Percentiles rank a stretch among this genome's conserved stretches.
phyloP scores from a whole-genome alignment of 2,329 filamentous ascomycete species.

The Beauveria caledonica region DNA sequence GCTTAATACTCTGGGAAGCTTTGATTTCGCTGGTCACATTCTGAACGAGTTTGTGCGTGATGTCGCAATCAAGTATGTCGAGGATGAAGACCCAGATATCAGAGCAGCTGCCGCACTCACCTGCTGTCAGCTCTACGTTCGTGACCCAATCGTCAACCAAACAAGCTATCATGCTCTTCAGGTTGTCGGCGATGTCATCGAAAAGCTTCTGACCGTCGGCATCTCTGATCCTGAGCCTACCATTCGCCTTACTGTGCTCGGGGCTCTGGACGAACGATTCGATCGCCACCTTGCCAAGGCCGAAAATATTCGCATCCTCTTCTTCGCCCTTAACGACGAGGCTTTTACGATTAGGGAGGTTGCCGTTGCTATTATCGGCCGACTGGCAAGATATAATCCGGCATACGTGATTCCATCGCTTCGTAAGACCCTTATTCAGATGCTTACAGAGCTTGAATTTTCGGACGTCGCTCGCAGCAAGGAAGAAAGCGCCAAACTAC shows the following conservation, averaged over 20 bases:
- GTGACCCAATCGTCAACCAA: conserved; percentile 95
- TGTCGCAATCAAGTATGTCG: conserved; percentile 95
- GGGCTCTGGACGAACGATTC: conserved; percentile 85
- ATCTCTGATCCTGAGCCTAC: conserved; percentile 85
- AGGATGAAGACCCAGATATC: conserved; percentile 89
- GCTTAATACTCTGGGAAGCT: conserved; percentile 91
- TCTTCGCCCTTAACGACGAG: conserved; percentile 93
- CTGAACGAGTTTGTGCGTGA: conserved; percentile 98
- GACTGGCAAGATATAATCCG: conserved; percentile 82
- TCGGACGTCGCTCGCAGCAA: conserved; percentile 91
- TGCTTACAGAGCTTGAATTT: conserved; percentile 93
- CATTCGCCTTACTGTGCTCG: conserved; percentile 81
- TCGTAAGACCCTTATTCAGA: conserved; percentile 89
- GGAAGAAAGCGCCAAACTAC: conserved; percentile 88
- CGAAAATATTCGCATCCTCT: conserved; percentile 91
- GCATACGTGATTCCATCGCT: conserved; percentile 96
- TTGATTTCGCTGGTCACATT: conserved; percentile 88
- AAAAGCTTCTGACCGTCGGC: conserved; percentile 89
- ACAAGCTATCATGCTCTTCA: conserved; percentile 95
- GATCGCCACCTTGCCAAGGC: conserved; percentile 95
- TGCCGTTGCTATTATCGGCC: conserved; percentile 91
- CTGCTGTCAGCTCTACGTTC: conserved; percentile 94
- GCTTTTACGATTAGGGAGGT: conserved; percentile 88
- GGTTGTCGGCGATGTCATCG: conserved; percentile 95
- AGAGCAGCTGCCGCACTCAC: conserved; percentile 91